phyloP scores from a whole-genome alignment of 2,329 filamentous ascomycete genomes.

The Penicillium sp. region DNA sequence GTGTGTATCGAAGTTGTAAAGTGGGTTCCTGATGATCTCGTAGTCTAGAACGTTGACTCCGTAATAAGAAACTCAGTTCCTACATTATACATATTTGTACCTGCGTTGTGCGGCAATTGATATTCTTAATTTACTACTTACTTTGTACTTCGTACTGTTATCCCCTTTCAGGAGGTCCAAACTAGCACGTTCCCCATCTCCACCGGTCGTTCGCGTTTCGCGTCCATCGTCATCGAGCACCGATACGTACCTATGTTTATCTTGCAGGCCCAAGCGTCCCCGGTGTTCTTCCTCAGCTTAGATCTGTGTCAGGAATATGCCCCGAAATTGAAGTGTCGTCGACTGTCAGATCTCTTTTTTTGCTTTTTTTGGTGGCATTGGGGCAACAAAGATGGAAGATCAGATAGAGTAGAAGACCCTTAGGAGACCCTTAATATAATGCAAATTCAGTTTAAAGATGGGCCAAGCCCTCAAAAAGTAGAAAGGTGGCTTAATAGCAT shows the following conservation, averaged over 20 bases:
- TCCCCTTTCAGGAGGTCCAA: not conserved
- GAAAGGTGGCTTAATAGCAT: not conserved
- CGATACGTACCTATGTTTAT: not conserved
- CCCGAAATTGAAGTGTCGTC: slow-evolving; percentile 2
- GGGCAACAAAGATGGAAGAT: not conserved
- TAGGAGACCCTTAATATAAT: not conserved
- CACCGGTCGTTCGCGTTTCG: slow-evolving; percentile 5
- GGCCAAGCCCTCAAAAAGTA: not conserved
- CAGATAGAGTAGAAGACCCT: not conserved
- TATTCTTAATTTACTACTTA: not conserved
- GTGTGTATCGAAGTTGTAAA: not conserved
- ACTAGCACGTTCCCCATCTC: not conserved
- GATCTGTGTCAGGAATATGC: slow-evolving; percentile 4
- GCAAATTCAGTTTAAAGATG: not conserved
- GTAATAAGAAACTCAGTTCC: not conserved
- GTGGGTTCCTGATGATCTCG: slow-evolving; percentile 9
- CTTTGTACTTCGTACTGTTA: not conserved
- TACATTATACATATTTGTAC: not conserved
- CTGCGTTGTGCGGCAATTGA: slow-evolving; percentile 1
- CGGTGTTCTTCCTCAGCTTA: slow-evolving; percentile 1
- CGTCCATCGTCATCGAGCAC: slow-evolving; percentile 1
- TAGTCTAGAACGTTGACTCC: slow-evolving; percentile 3
- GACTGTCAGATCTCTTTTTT: not conserved
- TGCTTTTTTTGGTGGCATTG: not conserved
- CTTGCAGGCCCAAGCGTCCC: not conserved